Evolutionary conservation across 495 filamentous ascomycete genomes (phyloP).

Genomic region (Annulohypoxylon maeteangense): DNA sequence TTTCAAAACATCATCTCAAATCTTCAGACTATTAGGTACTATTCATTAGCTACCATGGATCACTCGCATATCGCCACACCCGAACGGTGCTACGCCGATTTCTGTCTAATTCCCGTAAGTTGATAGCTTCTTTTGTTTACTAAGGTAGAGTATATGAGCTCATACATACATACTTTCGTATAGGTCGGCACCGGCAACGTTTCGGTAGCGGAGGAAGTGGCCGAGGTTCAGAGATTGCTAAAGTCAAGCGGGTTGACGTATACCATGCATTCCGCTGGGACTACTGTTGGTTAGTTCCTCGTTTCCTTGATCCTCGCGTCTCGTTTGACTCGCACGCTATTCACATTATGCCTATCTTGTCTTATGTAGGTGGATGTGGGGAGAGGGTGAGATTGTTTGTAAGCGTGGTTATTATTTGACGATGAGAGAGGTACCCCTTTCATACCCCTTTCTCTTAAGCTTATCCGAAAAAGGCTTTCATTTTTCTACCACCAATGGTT

Average conservation of each 20-base stretch:
- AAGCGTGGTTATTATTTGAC: neutral
- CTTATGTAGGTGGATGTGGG: too few species aligned
- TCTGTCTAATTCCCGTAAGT: conserved; percentile 80
- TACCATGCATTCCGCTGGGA: conserved; percentile 91
- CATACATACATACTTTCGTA: conserved; percentile 12
- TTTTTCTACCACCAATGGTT: too few species aligned
- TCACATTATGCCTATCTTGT: neutral
- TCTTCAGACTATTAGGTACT: too few species aligned
- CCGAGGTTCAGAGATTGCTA: conserved; percentile 88
- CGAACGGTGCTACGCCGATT: conserved; percentile 76
- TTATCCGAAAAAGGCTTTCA: too few species aligned
- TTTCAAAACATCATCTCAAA: neutral
- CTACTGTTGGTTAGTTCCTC: conserved; percentile 79
- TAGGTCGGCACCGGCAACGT: conserved; percentile 83
- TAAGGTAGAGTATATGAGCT: neutral
- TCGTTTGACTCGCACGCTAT: neutral
- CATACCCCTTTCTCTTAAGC: too few species aligned
- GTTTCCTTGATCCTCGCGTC: neutral
- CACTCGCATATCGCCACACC: conserved; percentile 68
- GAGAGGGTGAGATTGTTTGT: neutral
- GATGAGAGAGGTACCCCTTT: neutral
- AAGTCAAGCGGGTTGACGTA: conserved; percentile 80
- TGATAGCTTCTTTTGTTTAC: neutral
- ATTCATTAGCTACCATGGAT: conserved; percentile 48
- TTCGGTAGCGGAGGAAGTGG: conserved; percentile 88